Evolutionary conservation across 1,284 basidiomycete species (phyloP), one percentile per base, ranked within the genome.

Genomic region (Cronartium ribicola): DNA sequence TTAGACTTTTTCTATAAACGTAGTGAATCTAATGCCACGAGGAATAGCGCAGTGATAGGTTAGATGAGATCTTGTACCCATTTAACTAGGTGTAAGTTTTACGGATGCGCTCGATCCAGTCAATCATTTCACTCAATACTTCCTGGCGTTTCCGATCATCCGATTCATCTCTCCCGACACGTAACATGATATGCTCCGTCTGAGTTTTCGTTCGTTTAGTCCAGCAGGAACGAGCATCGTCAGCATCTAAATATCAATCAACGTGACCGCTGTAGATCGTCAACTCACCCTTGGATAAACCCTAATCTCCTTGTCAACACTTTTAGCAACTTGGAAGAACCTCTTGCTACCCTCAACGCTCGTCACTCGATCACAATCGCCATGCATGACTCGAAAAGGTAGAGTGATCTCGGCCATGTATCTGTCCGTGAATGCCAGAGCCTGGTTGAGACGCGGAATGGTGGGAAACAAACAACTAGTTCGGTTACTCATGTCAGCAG

Each of bases 321-420:
- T 60, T 48, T 39, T 51, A 36, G 71, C 63, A 11, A 37, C 8
- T n/a, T 67, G 43, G 22, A 44, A 74, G 2, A 74, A 43, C 17
- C 10, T 37, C 10, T 67, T 44, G 29, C 71, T 74, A 62, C 65
- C 71, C 7, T 17, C 29, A 4, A 60, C 55, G 55, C 57, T 74
- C 2, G 71, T 74, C 20, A 74, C 71, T 43, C 71, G 20, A 66
- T 74, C 71, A 48, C 55, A 61, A 29, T 60, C 29, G n/a, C 79
- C 79, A 74, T 80, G 79, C 62, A 78, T 77, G 13, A 79, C 66
- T 29, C 76, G 51, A 76, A 80, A 80, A 0, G 79, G 79, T 1
- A 79, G 51, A 39, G 71, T 72, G 17, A 80, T 76, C 59, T 76
- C 67, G 6, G 51, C 39, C 39, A 79, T 60, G 40, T 74, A 40